phyloP scores from a whole-genome alignment of 2,329 filamentous ascomycete species.

The Colletotrichum orchidophilum region DNA sequence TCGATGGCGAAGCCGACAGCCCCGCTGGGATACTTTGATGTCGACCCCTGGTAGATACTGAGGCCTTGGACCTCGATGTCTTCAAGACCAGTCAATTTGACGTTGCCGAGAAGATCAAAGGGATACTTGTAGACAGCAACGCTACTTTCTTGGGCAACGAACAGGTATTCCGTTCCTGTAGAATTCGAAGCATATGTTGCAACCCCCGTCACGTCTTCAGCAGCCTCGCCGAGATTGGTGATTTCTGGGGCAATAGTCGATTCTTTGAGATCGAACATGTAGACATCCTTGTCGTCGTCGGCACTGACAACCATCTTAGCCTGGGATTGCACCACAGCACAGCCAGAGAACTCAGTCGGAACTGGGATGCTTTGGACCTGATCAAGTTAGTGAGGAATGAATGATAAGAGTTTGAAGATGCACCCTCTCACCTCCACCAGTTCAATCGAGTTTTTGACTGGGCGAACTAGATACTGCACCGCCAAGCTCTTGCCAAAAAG shows the following conservation, averaged over 20 bases:
- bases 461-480: constrained; percentile 49
- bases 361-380: constrained; percentile 54
- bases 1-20: constrained; percentile 52
- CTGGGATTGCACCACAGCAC: constrained; percentile 48
- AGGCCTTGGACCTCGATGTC: constrained; percentile 54
- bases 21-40: constrained; percentile 47
- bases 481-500: constrained; percentile 54
- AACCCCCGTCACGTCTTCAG: constrained; percentile 51
- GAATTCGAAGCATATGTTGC: constrained; percentile 48
- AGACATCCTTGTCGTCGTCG: constrained; percentile 49
- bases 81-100: constrained; percentile 48
- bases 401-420: neutral
- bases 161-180: constrained; percentile 47
- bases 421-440: constrained; percentile 45
- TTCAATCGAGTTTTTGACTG: constrained; percentile 40
- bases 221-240: constrained; percentile 45
- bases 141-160: constrained; percentile 49
- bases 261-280: constrained; percentile 50
- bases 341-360: constrained; percentile 53
- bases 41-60: constrained; percentile 49
- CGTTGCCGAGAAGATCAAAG: constrained; percentile 47
- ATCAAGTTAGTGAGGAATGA: neutral
- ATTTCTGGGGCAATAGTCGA: constrained; percentile 48
- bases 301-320: constrained; percentile 50
- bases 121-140: constrained; percentile 50